Percentiles rank a stretch among this genome's conserved stretches.
Evolutionary conservation across 371 early-diverging fungal genomes (phyloP).

Genomic region (Rhizopus delemar): DNA sequence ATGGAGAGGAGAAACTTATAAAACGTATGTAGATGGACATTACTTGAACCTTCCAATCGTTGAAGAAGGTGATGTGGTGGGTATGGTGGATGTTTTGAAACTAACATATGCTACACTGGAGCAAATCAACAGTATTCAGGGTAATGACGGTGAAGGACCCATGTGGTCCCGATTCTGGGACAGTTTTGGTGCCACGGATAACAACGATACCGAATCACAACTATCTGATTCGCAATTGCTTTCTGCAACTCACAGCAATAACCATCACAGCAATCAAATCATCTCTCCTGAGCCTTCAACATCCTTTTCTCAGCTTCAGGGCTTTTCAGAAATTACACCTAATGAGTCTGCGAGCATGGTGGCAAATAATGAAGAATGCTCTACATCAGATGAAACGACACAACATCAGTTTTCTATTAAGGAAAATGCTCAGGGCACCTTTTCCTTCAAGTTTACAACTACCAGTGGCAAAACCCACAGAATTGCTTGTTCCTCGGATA

Average conservation of each 20-base stretch:
- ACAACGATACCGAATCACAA: constrained; percentile 39
- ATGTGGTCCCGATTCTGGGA: constrained; percentile 59
- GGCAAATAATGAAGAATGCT: constrained; percentile 44
- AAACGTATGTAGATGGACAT: constrained; percentile 51
- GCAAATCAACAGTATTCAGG: constrained; percentile 54
- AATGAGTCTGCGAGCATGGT: constrained; percentile 56
- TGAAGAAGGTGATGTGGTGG: constrained; percentile 68
- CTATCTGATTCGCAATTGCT: constrained; percentile 36
- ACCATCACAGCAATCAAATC: constrained; percentile 18
- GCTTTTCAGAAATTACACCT: constrained; percentile 49
- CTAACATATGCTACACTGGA: constrained; percentile 77
- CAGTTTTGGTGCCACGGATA: constrained; percentile 44
- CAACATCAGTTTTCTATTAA: constrained; percentile 6
- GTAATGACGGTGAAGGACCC: constrained; percentile 41
- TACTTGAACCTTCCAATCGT: constrained; percentile 90
- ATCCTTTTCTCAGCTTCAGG: constrained; percentile 35
- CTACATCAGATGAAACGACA: constrained; percentile 45
- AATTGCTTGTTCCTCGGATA: constrained; percentile 27
- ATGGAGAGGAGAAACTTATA: not conserved
- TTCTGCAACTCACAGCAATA: constrained; percentile 15
- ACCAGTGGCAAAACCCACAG: constrained; percentile 40
- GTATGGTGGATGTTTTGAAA: constrained; percentile 88
- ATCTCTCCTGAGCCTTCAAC: constrained; percentile 48
- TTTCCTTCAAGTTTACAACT: constrained; percentile 46
- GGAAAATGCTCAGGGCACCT: constrained; percentile 17